A percentile compares a stretch with the other conserved stretches of the same genome.
These are phyloP conservation scores for Delonix regia DNA, from an alignment of 306 rosid species.

Conservation along the genomic window DNA sequence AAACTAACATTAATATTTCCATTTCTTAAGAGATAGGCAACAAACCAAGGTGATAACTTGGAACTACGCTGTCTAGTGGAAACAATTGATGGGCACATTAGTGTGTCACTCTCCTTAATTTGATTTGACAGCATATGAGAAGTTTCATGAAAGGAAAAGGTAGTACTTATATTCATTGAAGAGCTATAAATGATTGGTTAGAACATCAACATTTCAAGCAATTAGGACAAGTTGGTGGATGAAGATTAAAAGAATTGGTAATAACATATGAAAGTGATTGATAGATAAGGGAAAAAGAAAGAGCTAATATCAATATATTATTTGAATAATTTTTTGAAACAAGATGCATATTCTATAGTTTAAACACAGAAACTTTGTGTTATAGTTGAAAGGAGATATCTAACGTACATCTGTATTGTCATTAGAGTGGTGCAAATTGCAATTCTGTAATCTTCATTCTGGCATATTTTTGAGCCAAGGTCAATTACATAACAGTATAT, in stretches of 20 bases:
- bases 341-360: background rate
- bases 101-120: background rate
- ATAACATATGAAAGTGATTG: background rate
- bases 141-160: background rate
- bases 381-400: constrained; percentile 9
- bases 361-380: background rate
- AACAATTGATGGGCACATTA: background rate
- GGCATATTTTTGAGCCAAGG: background rate
- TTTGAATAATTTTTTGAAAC: background rate
- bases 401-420: background rate
- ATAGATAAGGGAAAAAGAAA: background rate
- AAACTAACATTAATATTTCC: background rate
- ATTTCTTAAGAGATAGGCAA: background rate
- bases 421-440: constrained; percentile 1
- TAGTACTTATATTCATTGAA: background rate
- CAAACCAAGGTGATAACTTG: background rate
- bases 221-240: background rate
- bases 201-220: background rate
- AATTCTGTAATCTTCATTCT: background rate
- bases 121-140: background rate
- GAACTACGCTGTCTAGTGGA: background rate
- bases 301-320: background rate
- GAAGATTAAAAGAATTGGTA: background rate
- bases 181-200: background rate
- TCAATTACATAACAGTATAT: background rate